Conservation (phyloP, 805 yeast species). For the Pichia heedii region DNA sequence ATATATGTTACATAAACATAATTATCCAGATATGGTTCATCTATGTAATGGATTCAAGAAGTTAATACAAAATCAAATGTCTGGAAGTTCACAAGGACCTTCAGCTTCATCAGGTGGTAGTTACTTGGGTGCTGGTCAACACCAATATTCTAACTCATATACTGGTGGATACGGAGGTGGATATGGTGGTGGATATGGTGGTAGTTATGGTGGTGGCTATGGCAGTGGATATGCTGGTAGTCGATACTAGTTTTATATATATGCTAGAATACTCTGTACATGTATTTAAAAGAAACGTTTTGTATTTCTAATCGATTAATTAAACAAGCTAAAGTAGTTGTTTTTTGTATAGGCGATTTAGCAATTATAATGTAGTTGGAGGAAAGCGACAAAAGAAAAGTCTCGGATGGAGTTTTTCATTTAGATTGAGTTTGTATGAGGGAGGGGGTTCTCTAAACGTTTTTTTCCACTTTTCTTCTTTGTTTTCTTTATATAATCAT, state of each 20-base stretch:
- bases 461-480: too few relatives aligned
- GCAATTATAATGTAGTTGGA: too few relatives aligned
- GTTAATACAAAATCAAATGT: constrained; percentile 24
- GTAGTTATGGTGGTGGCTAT: constrained; percentile 7
- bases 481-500: not conserved
- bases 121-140: constrained; percentile 1
- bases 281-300: not conserved
- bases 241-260: not conserved
- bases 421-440: too few relatives aligned
- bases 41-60: constrained; percentile 93
- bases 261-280: not conserved
- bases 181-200: constrained; percentile 7
- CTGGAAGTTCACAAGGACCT: constrained; percentile 8
- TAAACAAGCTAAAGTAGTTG: too few relatives aligned
- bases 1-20: constrained; percentile 64
- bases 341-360: too few relatives aligned
- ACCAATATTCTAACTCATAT: not conserved
- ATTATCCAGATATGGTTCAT: constrained; percentile 81
- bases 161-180: constrained; percentile 8
- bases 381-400: too few relatives aligned
- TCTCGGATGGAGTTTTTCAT: too few relatives aligned
- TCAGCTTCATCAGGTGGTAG: not conserved
- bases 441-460: too few relatives aligned
- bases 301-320: not conserved
- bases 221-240: constrained; percentile 7